Evolutionary conservation across 441 rosid genomes (phyloP).

Genomic region (Pelargonium myrrhifolium): DNA sequence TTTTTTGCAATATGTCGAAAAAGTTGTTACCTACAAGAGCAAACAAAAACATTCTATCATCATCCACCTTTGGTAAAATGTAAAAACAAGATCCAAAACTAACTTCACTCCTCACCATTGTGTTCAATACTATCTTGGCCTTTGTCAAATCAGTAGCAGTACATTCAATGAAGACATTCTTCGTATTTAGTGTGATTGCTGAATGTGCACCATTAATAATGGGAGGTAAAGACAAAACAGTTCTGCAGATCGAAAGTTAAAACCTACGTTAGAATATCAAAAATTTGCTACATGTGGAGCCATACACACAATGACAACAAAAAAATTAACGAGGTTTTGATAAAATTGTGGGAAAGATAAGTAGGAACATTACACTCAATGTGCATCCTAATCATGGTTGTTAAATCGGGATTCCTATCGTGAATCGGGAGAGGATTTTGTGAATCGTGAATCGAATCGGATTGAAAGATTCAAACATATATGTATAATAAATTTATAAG

Average conservation of each 20-base stretch:
- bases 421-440: too few species aligned
- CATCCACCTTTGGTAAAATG: constrained; percentile 9
- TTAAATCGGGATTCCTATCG: too few species aligned
- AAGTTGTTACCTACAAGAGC: constrained; percentile 53
- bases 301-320: background rate
- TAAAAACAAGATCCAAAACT: constrained; percentile 12
- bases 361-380: background rate
- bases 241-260: constrained; percentile 37
- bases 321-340: background rate
- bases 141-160: constrained; percentile 90
- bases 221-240: constrained; percentile 85
- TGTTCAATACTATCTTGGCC: constrained; percentile 88
- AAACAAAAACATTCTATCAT: constrained; percentile 8
- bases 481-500: too few species aligned
- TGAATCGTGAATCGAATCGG: too few species aligned
- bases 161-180: constrained; percentile 91
- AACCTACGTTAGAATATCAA: constrained; percentile 5
- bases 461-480: too few species aligned
- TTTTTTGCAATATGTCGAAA: constrained; percentile 63
- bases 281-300: background rate
- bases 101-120: constrained; percentile 50
- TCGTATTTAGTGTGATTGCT: constrained; percentile 81
- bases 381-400: background rate
- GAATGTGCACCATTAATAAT: constrained; percentile 94
- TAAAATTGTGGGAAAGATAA: background rate